Evolutionary conservation across 164 flowering plant genomes (phyloP), one percentile per base, ranked within the genome.

Genomic region (Umbilicus rupestris): DNA sequence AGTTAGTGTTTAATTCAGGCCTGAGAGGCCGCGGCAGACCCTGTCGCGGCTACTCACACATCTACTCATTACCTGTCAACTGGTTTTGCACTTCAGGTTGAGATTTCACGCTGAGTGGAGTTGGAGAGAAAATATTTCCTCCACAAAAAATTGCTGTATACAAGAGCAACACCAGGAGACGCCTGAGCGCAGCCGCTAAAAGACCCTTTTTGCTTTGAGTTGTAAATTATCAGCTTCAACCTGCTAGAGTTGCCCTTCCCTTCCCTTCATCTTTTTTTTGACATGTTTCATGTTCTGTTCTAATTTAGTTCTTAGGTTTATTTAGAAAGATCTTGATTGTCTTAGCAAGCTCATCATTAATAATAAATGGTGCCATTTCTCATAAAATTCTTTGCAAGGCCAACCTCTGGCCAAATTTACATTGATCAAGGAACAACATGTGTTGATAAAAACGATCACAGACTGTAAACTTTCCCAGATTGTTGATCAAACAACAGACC

Each of bases 291-390:
- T 55, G 16, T 16, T 52, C 31, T 19, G 20, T 12, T 55, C 0
- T 28, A 26, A 55, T 17, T 26, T 55, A 28, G 60, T 55, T 28
- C 28, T 14, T 28, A 28, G 60, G 33, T 3, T 28, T 26, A 55
- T 55, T 19, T 55, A 26, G 60, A 26, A 26, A 55, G 60, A 26
- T 55, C 60, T 1, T 55, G 33, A 55, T 55, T 55, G 60, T 28
- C 16, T 0, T 15, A 22, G 60, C 60, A 55, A 12, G 11, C 30
- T 52, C 31, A 55, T 55, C 17, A 11, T 0, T 28, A 55, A 28
- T 55, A 55, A 55, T 55, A 55, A 55, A 55, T 28, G 60, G 17
- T 55, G 60, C 33, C 12, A 55, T 55, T 55, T 28, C 57, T 55
- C 28, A 55, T 14, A 6, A 16, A 41, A 52, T 20, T 52, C 58